Conservation (phyloP, 2,329 filamentous ascomycete species). For the Nakataea oryzae region DNA sequence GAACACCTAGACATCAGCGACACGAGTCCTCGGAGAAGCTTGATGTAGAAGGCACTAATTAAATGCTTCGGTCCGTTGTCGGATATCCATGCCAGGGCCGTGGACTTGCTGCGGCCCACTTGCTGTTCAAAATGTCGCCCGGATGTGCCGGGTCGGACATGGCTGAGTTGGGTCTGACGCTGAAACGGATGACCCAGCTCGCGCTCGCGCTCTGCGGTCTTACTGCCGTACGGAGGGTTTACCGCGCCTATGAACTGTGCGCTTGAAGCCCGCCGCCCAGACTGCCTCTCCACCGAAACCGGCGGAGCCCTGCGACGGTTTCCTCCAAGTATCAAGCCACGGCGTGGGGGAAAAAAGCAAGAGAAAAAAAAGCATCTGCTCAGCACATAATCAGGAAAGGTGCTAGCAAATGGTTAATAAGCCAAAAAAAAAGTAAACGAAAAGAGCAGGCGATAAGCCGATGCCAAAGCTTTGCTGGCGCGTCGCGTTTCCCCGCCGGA, state of each 20-base stretch:
- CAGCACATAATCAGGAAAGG: no score
- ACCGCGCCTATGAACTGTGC: neutral
- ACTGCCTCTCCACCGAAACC: neutral
- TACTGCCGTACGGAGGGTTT: neutral
- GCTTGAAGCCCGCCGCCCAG: neutral
- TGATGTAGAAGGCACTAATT: neutral
- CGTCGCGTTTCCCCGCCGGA: neutral
- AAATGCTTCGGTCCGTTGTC: neutral
- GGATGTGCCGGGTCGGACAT: neutral
- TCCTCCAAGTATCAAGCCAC: neutral
- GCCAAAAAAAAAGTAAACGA: no score
- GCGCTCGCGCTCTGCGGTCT: neutral
- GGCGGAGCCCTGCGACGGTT: neutral
- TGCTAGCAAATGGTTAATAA: no score
- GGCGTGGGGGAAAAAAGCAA: neutral
- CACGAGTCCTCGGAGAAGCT: neutral
- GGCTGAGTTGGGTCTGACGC: neutral
- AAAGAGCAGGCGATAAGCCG: no score
- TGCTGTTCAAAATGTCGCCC: neutral
- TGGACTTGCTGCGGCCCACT: neutral
- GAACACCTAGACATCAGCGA: no score
- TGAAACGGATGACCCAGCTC: neutral
- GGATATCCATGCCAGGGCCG: neutral
- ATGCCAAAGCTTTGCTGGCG: no score
- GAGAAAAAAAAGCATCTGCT: neutral